These are phyloP conservation scores for Pouteria campechiana DNA, from an alignment of 179 eudicot species.

Conservation along the genomic window DNA sequence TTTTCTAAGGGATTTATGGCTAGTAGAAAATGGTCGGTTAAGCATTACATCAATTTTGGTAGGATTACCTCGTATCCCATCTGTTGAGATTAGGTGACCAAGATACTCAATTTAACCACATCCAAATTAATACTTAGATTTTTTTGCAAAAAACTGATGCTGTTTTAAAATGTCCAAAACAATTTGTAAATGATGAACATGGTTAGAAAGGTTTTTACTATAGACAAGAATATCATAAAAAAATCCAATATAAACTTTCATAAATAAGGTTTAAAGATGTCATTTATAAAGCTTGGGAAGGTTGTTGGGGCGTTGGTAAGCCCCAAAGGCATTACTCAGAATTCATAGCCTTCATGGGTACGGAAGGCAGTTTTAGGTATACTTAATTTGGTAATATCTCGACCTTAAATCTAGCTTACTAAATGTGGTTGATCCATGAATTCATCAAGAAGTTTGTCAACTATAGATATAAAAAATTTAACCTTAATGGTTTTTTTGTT, in stretches of 20 bases:
- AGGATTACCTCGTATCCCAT: background rate
- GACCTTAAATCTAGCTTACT: too few relatives aligned
- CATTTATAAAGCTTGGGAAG: too few relatives aligned
- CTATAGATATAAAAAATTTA: background rate
- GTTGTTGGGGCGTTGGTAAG: too few relatives aligned
- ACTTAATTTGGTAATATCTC: too few relatives aligned
- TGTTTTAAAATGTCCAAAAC: background rate
- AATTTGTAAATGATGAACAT: background rate
- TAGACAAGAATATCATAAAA: too few relatives aligned
- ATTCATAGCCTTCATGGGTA: too few relatives aligned
- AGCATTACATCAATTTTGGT: background rate
- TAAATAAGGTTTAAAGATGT: too few relatives aligned
- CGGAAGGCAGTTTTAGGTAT: too few relatives aligned
- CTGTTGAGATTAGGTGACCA: background rate
- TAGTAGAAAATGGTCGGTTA: background rate
- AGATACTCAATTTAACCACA: conserved; percentile 2
- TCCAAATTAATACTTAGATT: background rate
- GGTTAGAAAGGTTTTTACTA: background rate
- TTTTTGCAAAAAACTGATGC: background rate
- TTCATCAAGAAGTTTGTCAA: background rate
- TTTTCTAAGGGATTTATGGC: background rate
- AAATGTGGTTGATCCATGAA: background rate
- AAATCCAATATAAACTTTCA: too few relatives aligned
- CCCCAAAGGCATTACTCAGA: too few relatives aligned
- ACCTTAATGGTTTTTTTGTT: background rate